A percentile compares a stretch with the other conserved stretches of the same genome.
phyloP scores from a whole-genome alignment of 2,329 filamentous ascomycete species.

The Trichophyton verrucosum region DNA sequence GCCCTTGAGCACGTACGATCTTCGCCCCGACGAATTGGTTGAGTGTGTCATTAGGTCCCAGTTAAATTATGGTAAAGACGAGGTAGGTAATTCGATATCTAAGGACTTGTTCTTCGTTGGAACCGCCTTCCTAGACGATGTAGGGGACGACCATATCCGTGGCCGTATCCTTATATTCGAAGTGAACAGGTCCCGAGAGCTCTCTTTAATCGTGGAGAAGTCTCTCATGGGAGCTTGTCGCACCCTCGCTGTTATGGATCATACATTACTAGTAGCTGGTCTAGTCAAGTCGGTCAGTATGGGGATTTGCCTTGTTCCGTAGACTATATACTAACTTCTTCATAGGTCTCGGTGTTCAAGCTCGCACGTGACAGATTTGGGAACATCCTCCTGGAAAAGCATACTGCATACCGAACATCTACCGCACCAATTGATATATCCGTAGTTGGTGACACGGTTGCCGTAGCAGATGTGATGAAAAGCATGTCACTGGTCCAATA shows the following conservation, averaged over 20 bases:
- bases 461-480: slow-evolving; percentile 88
- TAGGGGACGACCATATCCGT: slow-evolving; percentile 42
- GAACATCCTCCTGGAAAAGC: slow-evolving; percentile 48
- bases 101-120: slow-evolving; percentile 80
- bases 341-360: slow-evolving; percentile 47
- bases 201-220: slow-evolving; percentile 59
- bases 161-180: slow-evolving; percentile 80
- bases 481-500: slow-evolving; percentile 71
- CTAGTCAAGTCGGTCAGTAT: slow-evolving; percentile 68
- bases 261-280: slow-evolving; percentile 68
- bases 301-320: not conserved
- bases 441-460: slow-evolving; percentile 61
- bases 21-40: slow-evolving; percentile 61
- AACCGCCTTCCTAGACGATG: slow-evolving; percentile 60
- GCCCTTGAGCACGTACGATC: slow-evolving; percentile 55
- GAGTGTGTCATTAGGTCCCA: slow-evolving; percentile 72
- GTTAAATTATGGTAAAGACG: slow-evolving; percentile 48
- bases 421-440: slow-evolving; percentile 74
- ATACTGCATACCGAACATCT: slow-evolving; percentile 65
- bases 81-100: slow-evolving; percentile 38
- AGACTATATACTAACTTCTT: not conserved
- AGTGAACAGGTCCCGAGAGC: slow-evolving; percentile 54
- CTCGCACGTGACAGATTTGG: slow-evolving; percentile 29
- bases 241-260: slow-evolving; percentile 55
- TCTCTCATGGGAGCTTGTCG: slow-evolving; percentile 69